A percentile compares a stretch with the other conserved stretches of the same genome.
These are phyloP conservation scores for Skeletonema marinoi DNA, from an alignment of 108 stramenopile genomes.

Conservation along the genomic window DNA sequence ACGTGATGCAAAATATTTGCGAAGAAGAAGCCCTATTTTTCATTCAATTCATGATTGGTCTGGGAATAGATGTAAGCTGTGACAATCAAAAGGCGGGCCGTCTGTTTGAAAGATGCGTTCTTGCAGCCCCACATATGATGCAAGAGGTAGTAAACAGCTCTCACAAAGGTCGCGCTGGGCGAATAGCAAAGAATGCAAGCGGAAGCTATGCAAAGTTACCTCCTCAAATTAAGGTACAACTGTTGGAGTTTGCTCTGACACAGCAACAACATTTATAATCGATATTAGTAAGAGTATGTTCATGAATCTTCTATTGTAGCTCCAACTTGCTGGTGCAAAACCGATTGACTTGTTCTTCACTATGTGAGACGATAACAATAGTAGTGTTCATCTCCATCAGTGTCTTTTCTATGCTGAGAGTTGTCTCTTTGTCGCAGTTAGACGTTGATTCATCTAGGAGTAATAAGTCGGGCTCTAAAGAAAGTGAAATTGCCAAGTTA, in stretches of 20 bases:
- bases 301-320: background rate
- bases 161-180: background rate
- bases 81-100: conserved; percentile 13
- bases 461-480: conserved; percentile 40
- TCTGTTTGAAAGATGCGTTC: conserved; percentile 42
- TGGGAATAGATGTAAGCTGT: conserved; percentile 20
- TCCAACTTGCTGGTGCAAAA: conserved; percentile 18
- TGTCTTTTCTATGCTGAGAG: conserved; percentile 33
- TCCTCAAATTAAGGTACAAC: conserved; percentile 44
- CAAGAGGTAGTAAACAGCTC: conserved; percentile 25
- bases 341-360: conserved; percentile 20
- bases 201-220: conserved; percentile 34
- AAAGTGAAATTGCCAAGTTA: conserved; percentile 46
- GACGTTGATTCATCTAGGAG: conserved; percentile 53
- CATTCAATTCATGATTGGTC: conserved; percentile 29
- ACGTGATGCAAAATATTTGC: conserved; percentile 34
- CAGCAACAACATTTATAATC: conserved; percentile 8
- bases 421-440: conserved; percentile 38
- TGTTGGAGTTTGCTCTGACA: conserved; percentile 39
- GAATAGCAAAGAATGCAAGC: conserved; percentile 29
- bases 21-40: conserved; percentile 46
- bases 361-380: conserved; percentile 34
- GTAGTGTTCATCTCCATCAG: conserved; percentile 8
- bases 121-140: conserved; percentile 34
- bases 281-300: background rate